phyloP scores from a whole-genome alignment of 345 rosid species.

The Moricandia arvensis region DNA sequence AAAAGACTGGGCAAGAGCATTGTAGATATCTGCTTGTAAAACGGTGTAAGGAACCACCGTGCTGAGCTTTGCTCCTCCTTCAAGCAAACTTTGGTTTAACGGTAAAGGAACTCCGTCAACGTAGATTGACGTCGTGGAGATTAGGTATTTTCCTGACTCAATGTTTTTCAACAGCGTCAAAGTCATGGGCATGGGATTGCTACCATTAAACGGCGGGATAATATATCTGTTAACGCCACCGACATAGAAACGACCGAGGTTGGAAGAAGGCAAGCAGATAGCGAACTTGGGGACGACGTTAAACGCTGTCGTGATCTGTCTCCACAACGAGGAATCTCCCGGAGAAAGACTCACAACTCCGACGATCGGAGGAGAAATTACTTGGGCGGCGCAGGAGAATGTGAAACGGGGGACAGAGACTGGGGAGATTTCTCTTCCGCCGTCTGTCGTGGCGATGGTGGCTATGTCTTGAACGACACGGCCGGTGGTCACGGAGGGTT shows the following conservation, averaged over 20 bases:
- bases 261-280: neutral
- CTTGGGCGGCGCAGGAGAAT: neutral
- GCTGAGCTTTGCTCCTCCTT: neutral
- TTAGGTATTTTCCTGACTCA: neutral
- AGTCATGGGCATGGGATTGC: neutral
- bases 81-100: neutral
- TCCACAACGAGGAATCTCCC: neutral
- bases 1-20: neutral
- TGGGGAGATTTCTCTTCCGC: neutral
- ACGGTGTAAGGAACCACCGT: neutral
- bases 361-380: neutral
- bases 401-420: neutral
- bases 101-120: neutral
- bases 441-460: neutral
- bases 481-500: neutral
- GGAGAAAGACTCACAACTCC: neutral
- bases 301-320: neutral
- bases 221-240: neutral
- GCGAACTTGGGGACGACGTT: neutral
- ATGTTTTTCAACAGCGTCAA: neutral
- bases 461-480: constrained; percentile 20
- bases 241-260: neutral
- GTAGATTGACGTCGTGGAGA: neutral
- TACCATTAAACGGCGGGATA: neutral
- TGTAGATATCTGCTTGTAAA: neutral